Evolutionary conservation across 2,329 filamentous ascomycete genomes (phyloP).

Genomic region (Capronia americana): DNA sequence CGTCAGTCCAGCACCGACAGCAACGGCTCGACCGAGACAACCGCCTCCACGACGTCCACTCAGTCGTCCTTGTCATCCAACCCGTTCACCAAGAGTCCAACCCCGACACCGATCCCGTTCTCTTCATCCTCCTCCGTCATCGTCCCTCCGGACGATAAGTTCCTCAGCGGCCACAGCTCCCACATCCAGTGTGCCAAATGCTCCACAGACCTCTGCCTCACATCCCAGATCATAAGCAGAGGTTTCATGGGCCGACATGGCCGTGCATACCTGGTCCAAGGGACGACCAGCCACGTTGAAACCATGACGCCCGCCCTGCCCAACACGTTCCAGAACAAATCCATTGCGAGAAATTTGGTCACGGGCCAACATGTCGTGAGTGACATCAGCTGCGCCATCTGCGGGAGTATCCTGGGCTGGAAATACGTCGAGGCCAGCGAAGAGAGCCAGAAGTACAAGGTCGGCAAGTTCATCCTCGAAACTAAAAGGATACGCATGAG

Average conservation of each 20-base stretch:
- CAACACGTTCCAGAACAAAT: constrained; percentile 64
- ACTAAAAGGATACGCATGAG: constrained; percentile 61
- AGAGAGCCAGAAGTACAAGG: constrained; percentile 67
- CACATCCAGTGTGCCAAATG: constrained; percentile 66
- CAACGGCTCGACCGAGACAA: constrained; percentile 45
- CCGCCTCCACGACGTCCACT: constrained; percentile 37
- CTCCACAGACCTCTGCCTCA: constrained; percentile 64
- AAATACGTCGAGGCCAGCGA: constrained; percentile 70
- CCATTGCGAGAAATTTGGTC: constrained; percentile 65
- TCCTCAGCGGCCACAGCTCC: constrained; percentile 57
- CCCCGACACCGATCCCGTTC: constrained; percentile 32
- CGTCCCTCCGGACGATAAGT: constrained; percentile 43
- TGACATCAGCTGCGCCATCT: constrained; percentile 64
- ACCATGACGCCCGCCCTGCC: constrained; percentile 53
- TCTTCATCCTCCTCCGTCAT: constrained; percentile 28
- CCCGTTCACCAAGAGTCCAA: constrained; percentile 35
- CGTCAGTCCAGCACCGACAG: constrained; percentile 51
- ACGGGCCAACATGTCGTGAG: constrained; percentile 68
- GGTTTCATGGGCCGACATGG: constrained; percentile 70
- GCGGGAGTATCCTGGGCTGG: constrained; percentile 66
- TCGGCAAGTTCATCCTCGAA: constrained; percentile 71
- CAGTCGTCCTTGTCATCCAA: constrained; percentile 34
- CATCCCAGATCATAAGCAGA: constrained; percentile 67
- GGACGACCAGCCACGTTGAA: constrained; percentile 37
- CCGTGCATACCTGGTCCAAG: constrained; percentile 65